phyloP scores from a whole-genome alignment of 495 filamentous ascomycete species.

The Bacidia rubella region DNA sequence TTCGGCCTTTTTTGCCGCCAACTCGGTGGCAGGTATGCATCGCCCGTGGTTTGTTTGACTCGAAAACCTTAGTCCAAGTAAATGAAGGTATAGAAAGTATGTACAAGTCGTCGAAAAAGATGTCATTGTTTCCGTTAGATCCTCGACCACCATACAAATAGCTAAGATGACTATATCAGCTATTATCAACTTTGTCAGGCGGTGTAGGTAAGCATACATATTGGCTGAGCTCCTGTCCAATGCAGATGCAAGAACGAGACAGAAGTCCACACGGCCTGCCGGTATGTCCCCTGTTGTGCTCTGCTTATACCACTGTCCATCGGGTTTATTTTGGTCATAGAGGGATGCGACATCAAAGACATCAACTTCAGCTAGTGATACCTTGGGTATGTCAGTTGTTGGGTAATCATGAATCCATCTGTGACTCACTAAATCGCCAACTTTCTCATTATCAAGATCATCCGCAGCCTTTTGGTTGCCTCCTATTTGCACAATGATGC shows the following conservation, averaged over 20 bases:
- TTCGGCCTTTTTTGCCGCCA: constrained; percentile 18
- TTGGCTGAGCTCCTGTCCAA: constrained; percentile 25
- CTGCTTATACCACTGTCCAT: constrained; percentile 27
- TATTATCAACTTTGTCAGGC: background rate
- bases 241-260: constrained; percentile 20
- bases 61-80: constrained; percentile 23
- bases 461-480: constrained; percentile 20
- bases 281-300: constrained; percentile 23
- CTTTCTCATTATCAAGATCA: constrained; percentile 8
- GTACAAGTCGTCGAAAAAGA: constrained; percentile 25
- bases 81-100: constrained; percentile 28
- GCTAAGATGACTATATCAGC: background rate
- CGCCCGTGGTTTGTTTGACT: constrained; percentile 22
- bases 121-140: constrained; percentile 5
- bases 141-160: constrained; percentile 21
- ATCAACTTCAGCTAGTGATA: constrained; percentile 22
- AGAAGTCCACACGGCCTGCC: constrained; percentile 23
- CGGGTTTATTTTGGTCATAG: constrained; percentile 13
- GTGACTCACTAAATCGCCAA: constrained; percentile 11
- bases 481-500: constrained; percentile 27
- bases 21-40: constrained; percentile 28
- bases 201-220: constrained; percentile 15
- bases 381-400: constrained; percentile 6
- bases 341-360: constrained; percentile 27
- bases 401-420: background rate